Conservation (phyloP, 2,329 filamentous ascomycete genomes). For the Fusarium sp. region DNA sequence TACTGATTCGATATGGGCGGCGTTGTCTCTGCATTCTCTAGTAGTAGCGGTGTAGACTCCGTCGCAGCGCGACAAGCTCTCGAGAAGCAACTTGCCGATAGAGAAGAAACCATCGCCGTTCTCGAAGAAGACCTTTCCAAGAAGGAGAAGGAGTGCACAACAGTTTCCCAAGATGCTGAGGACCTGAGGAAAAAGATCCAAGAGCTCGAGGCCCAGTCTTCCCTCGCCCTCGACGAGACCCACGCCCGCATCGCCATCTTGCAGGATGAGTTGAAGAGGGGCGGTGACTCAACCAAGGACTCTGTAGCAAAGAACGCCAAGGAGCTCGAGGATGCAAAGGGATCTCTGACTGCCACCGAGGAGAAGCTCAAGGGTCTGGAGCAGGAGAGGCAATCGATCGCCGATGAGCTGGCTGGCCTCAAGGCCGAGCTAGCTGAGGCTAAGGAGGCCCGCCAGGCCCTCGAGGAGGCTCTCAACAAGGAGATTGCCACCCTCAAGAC, state of each 20-base stretch:
- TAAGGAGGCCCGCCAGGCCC: conserved; percentile 54
- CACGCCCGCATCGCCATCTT: conserved; percentile 54
- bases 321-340: conserved; percentile 48
- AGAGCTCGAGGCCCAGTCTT: conserved; percentile 53
- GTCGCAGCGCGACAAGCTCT: conserved; percentile 53
- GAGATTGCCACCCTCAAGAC: conserved; percentile 54
- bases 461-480: conserved; percentile 52
- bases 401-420: conserved; percentile 53
- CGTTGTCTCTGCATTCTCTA: conserved; percentile 58
- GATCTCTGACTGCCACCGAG: conserved; percentile 42
- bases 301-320: conserved; percentile 34
- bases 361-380: conserved; percentile 49
- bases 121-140: conserved; percentile 54
- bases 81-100: conserved; percentile 58
- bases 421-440: conserved; percentile 54
- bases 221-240: conserved; percentile 52
- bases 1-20: conserved; percentile 56
- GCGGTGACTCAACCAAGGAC: conserved; percentile 48
- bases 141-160: conserved; percentile 57
- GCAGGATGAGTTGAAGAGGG: conserved; percentile 54
- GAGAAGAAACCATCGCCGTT: conserved; percentile 55
- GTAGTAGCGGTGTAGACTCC: conserved; percentile 52
- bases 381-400: conserved; percentile 50
- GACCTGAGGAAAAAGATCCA: conserved; percentile 58
- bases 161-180: conserved; percentile 55